Conservation (phyloP, 2,329 filamentous ascomycete genomes). For the Colletotrichum liriopes region DNA sequence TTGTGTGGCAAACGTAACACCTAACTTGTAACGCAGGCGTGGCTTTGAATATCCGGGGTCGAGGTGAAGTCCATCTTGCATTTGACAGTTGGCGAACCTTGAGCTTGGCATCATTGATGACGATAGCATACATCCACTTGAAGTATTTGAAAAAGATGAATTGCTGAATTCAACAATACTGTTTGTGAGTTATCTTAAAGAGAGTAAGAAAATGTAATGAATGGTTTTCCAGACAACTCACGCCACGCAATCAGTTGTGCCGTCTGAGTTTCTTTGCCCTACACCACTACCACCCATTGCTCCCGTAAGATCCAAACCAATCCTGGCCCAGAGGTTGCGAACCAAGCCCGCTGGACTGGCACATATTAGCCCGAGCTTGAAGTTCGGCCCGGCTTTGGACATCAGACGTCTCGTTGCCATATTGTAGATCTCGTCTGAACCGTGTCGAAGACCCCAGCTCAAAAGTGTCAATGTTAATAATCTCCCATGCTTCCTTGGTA, state of each 20-base stretch:
- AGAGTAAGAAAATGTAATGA: background rate
- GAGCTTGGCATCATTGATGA: too few species aligned
- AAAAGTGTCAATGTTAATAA: slow-evolving; percentile 7
- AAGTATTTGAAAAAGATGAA: too few species aligned
- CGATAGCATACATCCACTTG: too few species aligned
- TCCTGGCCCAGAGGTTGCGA: slow-evolving; percentile 11
- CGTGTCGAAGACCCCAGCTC: slow-evolving; percentile 7
- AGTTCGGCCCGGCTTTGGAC: slow-evolving; percentile 1
- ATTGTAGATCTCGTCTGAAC: slow-evolving; percentile 18
- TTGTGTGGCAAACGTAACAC: too few species aligned
- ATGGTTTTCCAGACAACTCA: background rate
- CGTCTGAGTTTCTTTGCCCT: too few species aligned
- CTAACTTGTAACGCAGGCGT: too few species aligned
- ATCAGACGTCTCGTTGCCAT: slow-evolving; percentile 11
- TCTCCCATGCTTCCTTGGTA: slow-evolving; percentile 21
- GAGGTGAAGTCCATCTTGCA: too few species aligned
- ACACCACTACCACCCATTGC: slow-evolving; percentile 8
- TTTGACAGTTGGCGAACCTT: too few species aligned
- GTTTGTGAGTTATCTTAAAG: background rate
- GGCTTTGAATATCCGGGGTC: too few species aligned
- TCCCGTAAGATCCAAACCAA: slow-evolving; percentile 18
- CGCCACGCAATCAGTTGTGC: too few species aligned
- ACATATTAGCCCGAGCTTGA: slow-evolving; percentile 18
- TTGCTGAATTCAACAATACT: too few species aligned
- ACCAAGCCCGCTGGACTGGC: slow-evolving; percentile 11